Percentiles rank a stretch among this genome's conserved stretches.
phyloP scores from a whole-genome alignment of 192 early-diverging fungal genomes.

The Backusella mclennaniae region DNA sequence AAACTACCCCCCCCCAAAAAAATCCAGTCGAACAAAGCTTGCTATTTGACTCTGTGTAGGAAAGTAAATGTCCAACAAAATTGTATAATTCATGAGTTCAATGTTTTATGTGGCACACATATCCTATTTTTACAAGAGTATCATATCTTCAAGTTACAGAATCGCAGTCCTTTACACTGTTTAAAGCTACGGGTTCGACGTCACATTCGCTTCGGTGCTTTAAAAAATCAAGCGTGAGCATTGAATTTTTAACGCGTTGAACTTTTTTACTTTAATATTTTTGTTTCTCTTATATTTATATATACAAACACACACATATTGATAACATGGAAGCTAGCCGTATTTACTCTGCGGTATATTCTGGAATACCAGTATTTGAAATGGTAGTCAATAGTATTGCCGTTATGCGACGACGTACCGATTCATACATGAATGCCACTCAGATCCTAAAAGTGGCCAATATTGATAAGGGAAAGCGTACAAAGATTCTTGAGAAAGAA shows the following conservation, averaged over 20 bases:
- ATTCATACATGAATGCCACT: conserved; percentile 87
- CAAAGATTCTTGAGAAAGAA: conserved; percentile 88
- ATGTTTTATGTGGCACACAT: too few species aligned
- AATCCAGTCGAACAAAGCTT: too few species aligned
- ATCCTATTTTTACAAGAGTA: too few species aligned
- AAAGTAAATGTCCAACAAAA: too few species aligned
- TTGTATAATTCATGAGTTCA: too few species aligned
- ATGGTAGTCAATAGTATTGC: conserved; percentile 66
- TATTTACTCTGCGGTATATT: conserved; percentile 57
- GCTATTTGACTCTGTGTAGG: too few species aligned
- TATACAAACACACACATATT: background rate
- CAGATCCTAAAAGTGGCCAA: conserved; percentile 91
- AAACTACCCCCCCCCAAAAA: too few species aligned
- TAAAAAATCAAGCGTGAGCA: background rate
- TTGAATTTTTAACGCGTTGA: background rate
- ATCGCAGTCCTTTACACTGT: too few species aligned
- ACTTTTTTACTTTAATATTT: background rate
- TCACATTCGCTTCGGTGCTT: background rate
- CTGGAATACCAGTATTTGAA: conserved; percentile 81
- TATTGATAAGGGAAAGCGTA: conserved; percentile 81
- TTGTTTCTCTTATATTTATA: background rate
- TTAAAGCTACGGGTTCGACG: too few species aligned
- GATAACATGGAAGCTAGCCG: background rate
- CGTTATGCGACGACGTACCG: conserved; percentile 78
- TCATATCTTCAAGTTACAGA: too few species aligned